These are phyloP conservation scores for Hymenoscyphus scutula DNA, from an alignment of 2,329 filamentous ascomycete genomes.

Conservation along the genomic window DNA sequence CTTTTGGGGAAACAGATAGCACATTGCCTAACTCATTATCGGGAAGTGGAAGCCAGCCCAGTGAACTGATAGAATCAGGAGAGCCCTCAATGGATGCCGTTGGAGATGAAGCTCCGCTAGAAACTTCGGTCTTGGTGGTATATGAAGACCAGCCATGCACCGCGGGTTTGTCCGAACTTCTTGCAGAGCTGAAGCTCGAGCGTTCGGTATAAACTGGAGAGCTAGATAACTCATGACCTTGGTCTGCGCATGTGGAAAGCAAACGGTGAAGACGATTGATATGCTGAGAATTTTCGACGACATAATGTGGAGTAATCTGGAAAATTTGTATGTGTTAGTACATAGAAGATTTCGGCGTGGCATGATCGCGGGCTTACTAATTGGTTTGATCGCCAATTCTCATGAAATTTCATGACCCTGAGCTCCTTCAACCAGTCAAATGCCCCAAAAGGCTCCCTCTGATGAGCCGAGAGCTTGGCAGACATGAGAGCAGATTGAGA, in stretches of 20 bases:
- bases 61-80: conserved; percentile 13
- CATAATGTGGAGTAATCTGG: conserved; percentile 10
- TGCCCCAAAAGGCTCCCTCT: conserved; percentile 33
- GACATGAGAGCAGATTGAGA: conserved; percentile 22
- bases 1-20: conserved; percentile 21
- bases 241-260: conserved; percentile 1
- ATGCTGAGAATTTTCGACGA: neutral
- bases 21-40: conserved; percentile 13
- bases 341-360: neutral
- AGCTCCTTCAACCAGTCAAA: conserved; percentile 35
- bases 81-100: conserved; percentile 8
- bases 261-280: conserved; percentile 8
- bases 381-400: conserved; percentile 31
- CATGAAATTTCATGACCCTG: conserved; percentile 32
- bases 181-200: conserved; percentile 8
- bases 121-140: neutral
- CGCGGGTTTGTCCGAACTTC: neutral
- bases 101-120: conserved; percentile 9
- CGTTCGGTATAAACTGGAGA: neutral
- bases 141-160: conserved; percentile 13
- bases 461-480: conserved; percentile 19
- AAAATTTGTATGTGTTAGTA: neutral
- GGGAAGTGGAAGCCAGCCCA: conserved; percentile 22
- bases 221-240: neutral
- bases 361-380: conserved; percentile 12